phyloP scores from a whole-genome alignment of 495 filamentous ascomycete genomes.

The Lasiosphaeria hispida region DNA sequence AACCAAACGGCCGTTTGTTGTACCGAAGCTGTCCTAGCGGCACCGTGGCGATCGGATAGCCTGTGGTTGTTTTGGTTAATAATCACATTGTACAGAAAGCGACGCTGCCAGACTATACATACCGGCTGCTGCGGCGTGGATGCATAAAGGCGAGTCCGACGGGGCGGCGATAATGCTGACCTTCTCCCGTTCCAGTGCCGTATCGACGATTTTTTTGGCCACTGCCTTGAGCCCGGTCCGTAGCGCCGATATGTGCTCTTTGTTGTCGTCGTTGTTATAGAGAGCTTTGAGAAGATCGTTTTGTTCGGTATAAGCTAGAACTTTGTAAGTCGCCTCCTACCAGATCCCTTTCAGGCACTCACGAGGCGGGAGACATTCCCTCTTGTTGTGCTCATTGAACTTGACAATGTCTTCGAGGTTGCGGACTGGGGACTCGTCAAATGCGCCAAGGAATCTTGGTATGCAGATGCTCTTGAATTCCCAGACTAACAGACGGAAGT shows the following conservation, averaged over 20 bases:
- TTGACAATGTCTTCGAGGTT: constrained; percentile 26
- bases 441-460: constrained; percentile 16
- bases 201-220: constrained; percentile 4
- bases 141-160: constrained; percentile 30
- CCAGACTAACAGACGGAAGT: constrained; percentile 15
- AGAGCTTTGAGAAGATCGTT: constrained; percentile 24
- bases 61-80: constrained; percentile 4
- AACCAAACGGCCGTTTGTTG: constrained; percentile 35
- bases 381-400: constrained; percentile 28
- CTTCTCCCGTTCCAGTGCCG: constrained; percentile 18
- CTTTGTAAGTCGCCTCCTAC: background rate
- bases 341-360: background rate
- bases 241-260: constrained; percentile 14
- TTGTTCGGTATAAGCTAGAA: constrained; percentile 22
- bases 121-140: constrained; percentile 33
- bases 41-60: constrained; percentile 36
- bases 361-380: constrained; percentile 26
- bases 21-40: constrained; percentile 34
- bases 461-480: constrained; percentile 25
- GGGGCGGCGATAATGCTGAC: constrained; percentile 32
- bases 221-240: constrained; percentile 11
- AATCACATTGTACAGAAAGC: background rate
- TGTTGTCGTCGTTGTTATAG: constrained; percentile 19
- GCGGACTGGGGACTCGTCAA: constrained; percentile 21
- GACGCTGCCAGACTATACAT: background rate